phyloP scores from a whole-genome alignment of 1,139 yeast genomes.

The Tardiomyces digboiensis region DNA sequence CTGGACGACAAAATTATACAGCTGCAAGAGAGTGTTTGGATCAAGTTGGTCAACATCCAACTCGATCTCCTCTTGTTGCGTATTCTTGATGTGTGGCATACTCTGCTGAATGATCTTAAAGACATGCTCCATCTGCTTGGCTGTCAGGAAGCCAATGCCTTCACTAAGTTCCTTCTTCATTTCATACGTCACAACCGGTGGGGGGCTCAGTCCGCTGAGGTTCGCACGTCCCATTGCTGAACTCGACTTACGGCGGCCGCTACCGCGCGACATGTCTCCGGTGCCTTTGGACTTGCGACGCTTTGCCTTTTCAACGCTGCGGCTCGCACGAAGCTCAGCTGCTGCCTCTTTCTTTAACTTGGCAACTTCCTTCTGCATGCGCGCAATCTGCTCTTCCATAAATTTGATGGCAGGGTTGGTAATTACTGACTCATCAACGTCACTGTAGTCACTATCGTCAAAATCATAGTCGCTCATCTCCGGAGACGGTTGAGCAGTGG shows the following conservation, averaged over 20 bases:
- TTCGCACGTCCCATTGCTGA: slow-evolving; percentile 5
- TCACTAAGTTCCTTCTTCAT: slow-evolving; percentile 95
- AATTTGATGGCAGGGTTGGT: slow-evolving; percentile 86
- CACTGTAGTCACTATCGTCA: slow-evolving; percentile 45
- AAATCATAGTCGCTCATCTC: slow-evolving; percentile 25
- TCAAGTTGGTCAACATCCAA: slow-evolving; percentile 92
- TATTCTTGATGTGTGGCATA: slow-evolving; percentile 65
- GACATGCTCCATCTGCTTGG: slow-evolving; percentile 74
- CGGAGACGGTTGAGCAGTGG: slow-evolving; percentile 60
- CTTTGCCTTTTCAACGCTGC: slow-evolving; percentile 26
- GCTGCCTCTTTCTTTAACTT: slow-evolving; percentile 66
- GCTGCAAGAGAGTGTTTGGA: slow-evolving; percentile 69
- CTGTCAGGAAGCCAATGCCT: slow-evolving; percentile 62
- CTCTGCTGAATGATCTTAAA: slow-evolving; percentile 81
- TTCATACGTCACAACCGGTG: slow-evolving; percentile 54
- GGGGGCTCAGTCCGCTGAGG: slow-evolving; percentile 10
- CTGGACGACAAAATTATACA: slow-evolving; percentile 72
- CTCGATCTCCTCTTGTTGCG: slow-evolving; percentile 82
- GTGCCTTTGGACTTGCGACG: slow-evolving; percentile 14
- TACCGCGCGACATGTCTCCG: slow-evolving; percentile 3
- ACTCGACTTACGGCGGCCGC: slow-evolving; percentile 11
- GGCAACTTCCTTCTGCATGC: slow-evolving; percentile 81
- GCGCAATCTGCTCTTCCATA: slow-evolving; percentile 72
- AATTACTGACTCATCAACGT: slow-evolving; percentile 55
- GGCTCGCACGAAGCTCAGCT: slow-evolving; percentile 37